phyloP scores from a whole-genome alignment of 345 rosid species.

The Trapa incisa region DNA sequence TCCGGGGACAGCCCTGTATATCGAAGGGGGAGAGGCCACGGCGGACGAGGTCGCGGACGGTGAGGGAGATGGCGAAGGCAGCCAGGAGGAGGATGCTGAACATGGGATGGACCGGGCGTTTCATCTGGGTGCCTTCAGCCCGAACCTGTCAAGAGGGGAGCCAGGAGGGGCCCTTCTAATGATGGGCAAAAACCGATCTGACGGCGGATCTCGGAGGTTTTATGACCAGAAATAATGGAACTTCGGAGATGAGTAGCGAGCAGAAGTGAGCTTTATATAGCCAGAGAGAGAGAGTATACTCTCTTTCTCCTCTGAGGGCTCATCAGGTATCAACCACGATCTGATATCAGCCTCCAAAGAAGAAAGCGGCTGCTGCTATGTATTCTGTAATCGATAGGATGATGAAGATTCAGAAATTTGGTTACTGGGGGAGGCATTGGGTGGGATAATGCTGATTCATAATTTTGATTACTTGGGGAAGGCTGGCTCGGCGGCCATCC shows the following conservation, averaged over 20 bases:
- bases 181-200: neutral
- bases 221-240: neutral
- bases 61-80: slow-evolving; percentile 38
- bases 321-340: too few species aligned
- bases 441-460: too few species aligned
- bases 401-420: too few species aligned
- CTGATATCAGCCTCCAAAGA: too few species aligned
- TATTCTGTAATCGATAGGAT: too few species aligned
- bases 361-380: neutral
- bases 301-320: too few species aligned
- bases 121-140: slow-evolving; percentile 26
- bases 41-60: slow-evolving; percentile 35
- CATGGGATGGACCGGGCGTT: slow-evolving; percentile 59
- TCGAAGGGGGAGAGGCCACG: slow-evolving; percentile 24
- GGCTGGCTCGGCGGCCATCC: too few species aligned
- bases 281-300: neutral
- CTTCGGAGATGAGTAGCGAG: neutral
- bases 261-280: too few species aligned
- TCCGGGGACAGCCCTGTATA: slow-evolving; percentile 10
- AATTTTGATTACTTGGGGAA: too few species aligned
- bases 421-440: too few species aligned
- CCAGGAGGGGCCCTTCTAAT: neutral
- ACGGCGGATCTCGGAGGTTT: neutral
- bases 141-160: neutral
- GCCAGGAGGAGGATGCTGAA: slow-evolving; percentile 43